A percentile compares a stretch with the other conserved stretches of the same genome.
These are phyloP conservation scores for Pseudisothecium myosuroides DNA, from an alignment of 225 moss, liverwort and hornwort species.

Conservation along the genomic window DNA sequence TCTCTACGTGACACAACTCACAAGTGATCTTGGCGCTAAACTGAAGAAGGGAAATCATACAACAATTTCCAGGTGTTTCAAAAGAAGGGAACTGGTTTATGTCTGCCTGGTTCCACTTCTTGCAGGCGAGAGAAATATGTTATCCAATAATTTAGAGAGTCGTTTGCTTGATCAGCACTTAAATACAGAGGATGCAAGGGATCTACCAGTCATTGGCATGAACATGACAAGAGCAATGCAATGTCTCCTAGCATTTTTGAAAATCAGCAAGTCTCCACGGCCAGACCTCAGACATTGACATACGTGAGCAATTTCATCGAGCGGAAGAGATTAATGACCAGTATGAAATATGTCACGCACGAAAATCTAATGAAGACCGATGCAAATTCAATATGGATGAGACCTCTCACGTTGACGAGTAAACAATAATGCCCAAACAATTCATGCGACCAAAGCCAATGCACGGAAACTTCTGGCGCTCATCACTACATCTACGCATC, in stretches of 20 bases:
- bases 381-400: not conserved
- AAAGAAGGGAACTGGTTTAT: not conserved
- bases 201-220: not conserved
- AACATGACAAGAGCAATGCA: not conserved
- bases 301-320: not conserved
- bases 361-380: not conserved
- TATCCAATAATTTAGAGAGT: not conserved
- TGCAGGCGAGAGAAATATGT: not conserved
- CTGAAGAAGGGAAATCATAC: not conserved
- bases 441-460: not conserved
- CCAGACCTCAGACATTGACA: not conserved
- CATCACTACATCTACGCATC: not conserved
- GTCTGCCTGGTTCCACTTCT: not conserved
- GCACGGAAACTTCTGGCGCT: not conserved
- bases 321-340: not conserved
- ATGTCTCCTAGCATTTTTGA: not conserved
- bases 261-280: not conserved
- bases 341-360: not conserved
- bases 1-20: not conserved
- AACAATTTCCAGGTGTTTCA: not conserved
- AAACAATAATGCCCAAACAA: not conserved
- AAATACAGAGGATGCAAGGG: not conserved
- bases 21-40: not conserved
- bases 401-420: not conserved
- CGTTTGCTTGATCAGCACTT: not conserved